phyloP scores from a whole-genome alignment of 208 protist genomes.

The Angomonas ambiguus region DNA sequence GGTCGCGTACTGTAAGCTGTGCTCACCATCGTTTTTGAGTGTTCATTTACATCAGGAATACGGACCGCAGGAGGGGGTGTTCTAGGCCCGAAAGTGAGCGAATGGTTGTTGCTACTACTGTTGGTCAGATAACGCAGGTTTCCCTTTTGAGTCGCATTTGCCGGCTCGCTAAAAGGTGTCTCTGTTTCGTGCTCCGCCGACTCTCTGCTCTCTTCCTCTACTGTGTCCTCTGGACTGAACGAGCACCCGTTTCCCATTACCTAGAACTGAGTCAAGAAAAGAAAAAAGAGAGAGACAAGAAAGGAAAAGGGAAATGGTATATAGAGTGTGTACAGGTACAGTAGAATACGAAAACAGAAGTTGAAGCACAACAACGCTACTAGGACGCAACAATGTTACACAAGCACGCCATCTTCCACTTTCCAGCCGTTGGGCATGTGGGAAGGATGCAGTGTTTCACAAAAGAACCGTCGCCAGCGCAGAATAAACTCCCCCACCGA shows the following conservation, averaged over 20 bases:
- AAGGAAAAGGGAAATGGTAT: not conserved
- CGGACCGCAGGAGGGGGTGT: not conserved
- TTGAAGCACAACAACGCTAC: not conserved
- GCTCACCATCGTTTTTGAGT: conserved; percentile 1
- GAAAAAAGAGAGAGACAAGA: conserved; percentile 6
- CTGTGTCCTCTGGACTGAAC: not conserved
- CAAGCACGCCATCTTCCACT: conserved; percentile 47
- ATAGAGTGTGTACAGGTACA: not conserved
- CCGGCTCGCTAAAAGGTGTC: no score
- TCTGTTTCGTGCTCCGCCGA: not conserved
- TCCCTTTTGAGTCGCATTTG: no score
- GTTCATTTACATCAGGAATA: not conserved
- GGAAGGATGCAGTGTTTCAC: conserved; percentile 30
- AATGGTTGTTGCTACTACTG: not conserved
- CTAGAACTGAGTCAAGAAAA: not conserved
- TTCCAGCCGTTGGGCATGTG: conserved; percentile 48
- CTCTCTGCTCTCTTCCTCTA: not conserved
- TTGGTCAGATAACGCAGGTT: no score
- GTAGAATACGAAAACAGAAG: conserved; percentile 1
- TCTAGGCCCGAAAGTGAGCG: not conserved
- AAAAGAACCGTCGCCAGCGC: conserved; percentile 43
- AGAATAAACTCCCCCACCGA: conserved; percentile 61
- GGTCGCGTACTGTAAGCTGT: not conserved
- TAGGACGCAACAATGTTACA: conserved; percentile 13
- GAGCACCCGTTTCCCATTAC: not conserved